phyloP scores from a whole-genome alignment of 495 filamentous ascomycete species.

The Cercophora samala region DNA sequence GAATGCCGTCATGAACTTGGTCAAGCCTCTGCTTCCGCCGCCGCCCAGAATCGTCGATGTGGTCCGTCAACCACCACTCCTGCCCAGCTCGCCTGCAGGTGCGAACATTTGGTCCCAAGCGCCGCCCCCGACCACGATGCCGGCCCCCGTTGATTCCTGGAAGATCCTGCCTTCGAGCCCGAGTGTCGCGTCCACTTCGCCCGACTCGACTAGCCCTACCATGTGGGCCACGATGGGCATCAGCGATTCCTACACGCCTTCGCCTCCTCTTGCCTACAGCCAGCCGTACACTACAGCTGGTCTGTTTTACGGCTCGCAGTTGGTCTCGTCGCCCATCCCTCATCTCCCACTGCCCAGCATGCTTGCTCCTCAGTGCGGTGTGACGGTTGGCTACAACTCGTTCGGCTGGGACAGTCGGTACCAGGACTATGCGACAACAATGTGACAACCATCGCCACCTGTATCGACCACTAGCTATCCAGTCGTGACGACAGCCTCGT shows the following conservation, averaged over 20 bases:
- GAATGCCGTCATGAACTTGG: slow-evolving; percentile 74
- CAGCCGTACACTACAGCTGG: slow-evolving; percentile 70
- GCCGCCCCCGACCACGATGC: slow-evolving; percentile 48
- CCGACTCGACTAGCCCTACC: slow-evolving; percentile 60
- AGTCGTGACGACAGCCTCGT: slow-evolving; percentile 38
- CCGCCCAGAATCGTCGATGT: slow-evolving; percentile 91
- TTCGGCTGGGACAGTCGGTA: slow-evolving; percentile 72
- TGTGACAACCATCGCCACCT: slow-evolving; percentile 56
- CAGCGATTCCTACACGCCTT: slow-evolving; percentile 62
- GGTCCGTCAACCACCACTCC: slow-evolving; percentile 75
- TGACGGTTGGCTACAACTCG: slow-evolving; percentile 66
- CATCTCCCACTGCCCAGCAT: slow-evolving; percentile 85
- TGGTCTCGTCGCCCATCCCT: slow-evolving; percentile 66
- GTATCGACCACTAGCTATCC: slow-evolving; percentile 38
- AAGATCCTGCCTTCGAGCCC: slow-evolving; percentile 88
- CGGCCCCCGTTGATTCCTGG: slow-evolving; percentile 84
- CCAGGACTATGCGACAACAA: slow-evolving; percentile 59
- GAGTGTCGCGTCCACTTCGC: slow-evolving; percentile 62
- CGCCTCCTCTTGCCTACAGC: slow-evolving; percentile 76
- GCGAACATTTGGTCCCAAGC: slow-evolving; percentile 77
- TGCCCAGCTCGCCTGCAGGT: slow-evolving; percentile 79
- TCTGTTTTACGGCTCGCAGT: slow-evolving; percentile 58
- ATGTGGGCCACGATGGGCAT: slow-evolving; percentile 81
- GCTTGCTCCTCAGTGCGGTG: slow-evolving; percentile 80
- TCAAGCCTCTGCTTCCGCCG: slow-evolving; percentile 86